phyloP scores from a whole-genome alignment of 2,329 filamentous ascomycete species.

The Fusarium zealandicum region DNA sequence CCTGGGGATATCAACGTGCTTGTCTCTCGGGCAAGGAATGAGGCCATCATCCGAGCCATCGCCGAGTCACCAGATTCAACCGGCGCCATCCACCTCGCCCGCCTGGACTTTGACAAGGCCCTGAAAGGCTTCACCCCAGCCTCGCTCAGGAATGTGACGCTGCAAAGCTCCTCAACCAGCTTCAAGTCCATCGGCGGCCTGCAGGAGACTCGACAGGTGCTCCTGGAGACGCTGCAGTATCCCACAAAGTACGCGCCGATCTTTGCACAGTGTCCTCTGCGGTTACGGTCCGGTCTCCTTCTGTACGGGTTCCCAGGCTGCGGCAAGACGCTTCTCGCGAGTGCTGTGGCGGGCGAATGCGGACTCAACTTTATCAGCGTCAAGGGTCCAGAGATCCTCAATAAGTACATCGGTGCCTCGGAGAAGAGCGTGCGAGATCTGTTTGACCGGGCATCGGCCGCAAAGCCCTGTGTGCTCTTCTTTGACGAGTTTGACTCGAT shows the following conservation, averaged over 20 bases:
- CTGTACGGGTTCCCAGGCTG: constrained; percentile 96
- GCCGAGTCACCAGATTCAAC: constrained; percentile 58
- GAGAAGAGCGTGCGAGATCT: constrained; percentile 96
- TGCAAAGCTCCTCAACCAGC: constrained; percentile 91
- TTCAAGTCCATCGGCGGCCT: constrained; percentile 93
- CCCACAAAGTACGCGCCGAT: constrained; percentile 98
- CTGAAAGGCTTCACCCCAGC: constrained; percentile 93
- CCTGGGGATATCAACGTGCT: constrained; percentile 89
- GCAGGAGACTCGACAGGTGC: constrained; percentile 82
- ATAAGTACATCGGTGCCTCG: constrained; percentile 98
- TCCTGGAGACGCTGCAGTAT: constrained; percentile 94
- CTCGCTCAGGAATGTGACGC: constrained; percentile 89
- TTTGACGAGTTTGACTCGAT: constrained; percentile 99
- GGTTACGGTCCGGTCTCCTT: constrained; percentile 90
- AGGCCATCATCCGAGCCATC: constrained; percentile 88
- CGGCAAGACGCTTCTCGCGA: constrained; percentile 94
- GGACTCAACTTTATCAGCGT: constrained; percentile 98
- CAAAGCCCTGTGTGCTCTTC: constrained; percentile 92
- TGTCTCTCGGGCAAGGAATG: constrained; percentile 86
- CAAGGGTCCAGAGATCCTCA: constrained; percentile 96
- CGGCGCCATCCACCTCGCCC: constrained; percentile 67
- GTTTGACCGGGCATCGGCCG: constrained; percentile 90
- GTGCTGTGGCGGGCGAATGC: constrained; percentile 96
- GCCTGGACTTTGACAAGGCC: constrained; percentile 81
- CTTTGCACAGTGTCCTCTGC: constrained; percentile 92